Conservation (phyloP, 2,329 filamentous ascomycete genomes). For the Allantophomopsis cytisporea region DNA sequence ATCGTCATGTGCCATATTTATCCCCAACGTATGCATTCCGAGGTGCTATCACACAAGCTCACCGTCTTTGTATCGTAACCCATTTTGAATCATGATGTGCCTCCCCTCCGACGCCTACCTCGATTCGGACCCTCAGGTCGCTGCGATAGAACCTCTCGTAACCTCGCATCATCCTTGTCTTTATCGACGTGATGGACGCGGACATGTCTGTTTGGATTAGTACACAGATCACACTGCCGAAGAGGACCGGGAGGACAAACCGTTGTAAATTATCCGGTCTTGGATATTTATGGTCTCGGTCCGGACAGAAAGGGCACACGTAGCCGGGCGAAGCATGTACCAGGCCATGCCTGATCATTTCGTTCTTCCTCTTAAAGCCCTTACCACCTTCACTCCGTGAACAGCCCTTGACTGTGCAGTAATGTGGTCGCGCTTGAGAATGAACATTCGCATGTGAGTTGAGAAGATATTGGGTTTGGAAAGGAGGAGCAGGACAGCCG, state of each 20-base stretch:
- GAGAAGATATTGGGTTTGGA: constrained; percentile 61
- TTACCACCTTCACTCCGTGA: constrained; percentile 50
- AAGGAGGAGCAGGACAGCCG: constrained; percentile 59
- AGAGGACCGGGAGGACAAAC: constrained; percentile 31
- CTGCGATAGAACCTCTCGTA: constrained; percentile 77
- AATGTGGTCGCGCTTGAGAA: constrained; percentile 50
- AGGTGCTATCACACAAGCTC: too few species aligned
- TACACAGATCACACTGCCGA: background rate
- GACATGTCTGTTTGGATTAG: constrained; percentile 53
- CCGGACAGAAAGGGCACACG: constrained; percentile 89
- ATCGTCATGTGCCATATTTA: too few species aligned
- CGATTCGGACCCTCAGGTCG: constrained; percentile 73
- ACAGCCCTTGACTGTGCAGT: constrained; percentile 48
- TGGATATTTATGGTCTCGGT: constrained; percentile 88
- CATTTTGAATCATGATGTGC: constrained; percentile 14
- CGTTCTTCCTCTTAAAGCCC: constrained; percentile 60
- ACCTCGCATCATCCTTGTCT: constrained; percentile 68
- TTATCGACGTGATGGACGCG: constrained; percentile 85
- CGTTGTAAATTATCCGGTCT: constrained; percentile 91
- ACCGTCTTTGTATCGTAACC: background rate
- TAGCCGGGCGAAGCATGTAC: constrained; percentile 94
- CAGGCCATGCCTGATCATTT: constrained; percentile 66
- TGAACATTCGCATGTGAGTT: constrained; percentile 70
- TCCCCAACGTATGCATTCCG: too few species aligned
- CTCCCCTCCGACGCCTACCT: constrained; percentile 59